Conservation (phyloP, 2,329 filamentous ascomycete genomes). For the Aspergillus amoenus region DNA sequence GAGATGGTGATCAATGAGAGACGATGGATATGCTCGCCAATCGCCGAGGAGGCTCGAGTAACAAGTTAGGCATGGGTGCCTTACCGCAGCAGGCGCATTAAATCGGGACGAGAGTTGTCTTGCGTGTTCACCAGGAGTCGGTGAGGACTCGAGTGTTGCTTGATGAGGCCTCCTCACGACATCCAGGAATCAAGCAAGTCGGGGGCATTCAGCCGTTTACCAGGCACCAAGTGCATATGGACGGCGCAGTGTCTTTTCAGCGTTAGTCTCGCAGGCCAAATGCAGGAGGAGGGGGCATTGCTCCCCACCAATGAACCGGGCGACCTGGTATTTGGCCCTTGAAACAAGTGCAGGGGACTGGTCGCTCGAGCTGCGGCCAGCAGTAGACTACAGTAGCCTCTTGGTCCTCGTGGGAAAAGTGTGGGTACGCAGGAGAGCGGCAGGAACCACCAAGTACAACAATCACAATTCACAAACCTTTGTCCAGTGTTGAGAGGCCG, state of each 20-base stretch:
- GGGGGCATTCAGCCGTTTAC: background rate
- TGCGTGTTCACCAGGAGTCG: background rate
- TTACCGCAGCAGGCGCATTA: conserved; percentile 8
- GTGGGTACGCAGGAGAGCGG: background rate
- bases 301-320: background rate
- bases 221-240: background rate
- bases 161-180: background rate
- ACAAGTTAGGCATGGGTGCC: conserved; percentile 10
- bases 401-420: conserved; percentile 1
- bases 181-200: background rate
- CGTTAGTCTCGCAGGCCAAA: background rate
- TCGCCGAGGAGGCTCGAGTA: background rate
- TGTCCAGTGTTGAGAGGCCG: background rate
- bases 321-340: background rate
- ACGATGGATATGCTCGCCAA: background rate
- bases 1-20: background rate
- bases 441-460: background rate
- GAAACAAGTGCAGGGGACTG: conserved; percentile 1
- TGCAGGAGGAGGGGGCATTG: background rate
- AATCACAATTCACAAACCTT: background rate
- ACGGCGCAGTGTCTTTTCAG: background rate
- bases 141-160: conserved; percentile 1
- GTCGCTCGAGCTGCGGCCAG: background rate
- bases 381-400: background rate
- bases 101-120: background rate